Evolutionary conservation across 495 filamentous ascomycete species (phyloP), one percentile per base, ranked within the genome.

Genomic region (Penicillium lagena): DNA sequence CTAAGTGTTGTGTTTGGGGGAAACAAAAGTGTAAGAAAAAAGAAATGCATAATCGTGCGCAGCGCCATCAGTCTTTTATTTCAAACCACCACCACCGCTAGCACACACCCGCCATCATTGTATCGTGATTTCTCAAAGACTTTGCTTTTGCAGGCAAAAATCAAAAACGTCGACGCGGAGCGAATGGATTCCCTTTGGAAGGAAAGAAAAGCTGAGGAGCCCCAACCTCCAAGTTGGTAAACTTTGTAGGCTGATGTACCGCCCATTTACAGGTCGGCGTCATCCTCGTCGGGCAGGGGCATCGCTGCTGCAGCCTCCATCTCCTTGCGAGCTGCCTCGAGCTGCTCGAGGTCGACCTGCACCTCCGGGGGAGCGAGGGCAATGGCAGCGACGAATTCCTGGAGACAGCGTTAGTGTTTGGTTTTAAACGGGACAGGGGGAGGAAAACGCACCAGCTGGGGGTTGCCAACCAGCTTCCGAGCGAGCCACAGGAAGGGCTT

Each of bases 401-500:
- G 57, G 7, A 47, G 7, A 29, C 13, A 10, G 12, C 32, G 38
- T 45, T 44, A 50, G 55, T 49, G 47, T 37, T 34, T 40, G 36
- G 9, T 28, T 34, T 29, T 10, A n/a, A 9, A 28, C 35, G 17
- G 9, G 7, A 10, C 22, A 29, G 15, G 4, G 35, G 10, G 8
- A 12, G 31, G 31, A 43, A 33, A 44, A 77, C 87, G 56, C 77
- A 96, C 90, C 66, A 99, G 73, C 53, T 72, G 68, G 51, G 86
- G 79, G 78, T 99, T 96, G 66, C 93, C 94, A 49, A 96, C 94
- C 38, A 97, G 81, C 82, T 99, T 97, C 62, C 94, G 83, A 42
- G 93, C 94, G 57, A 99, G 85, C 94, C 94, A 99, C 50, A 99
- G 82, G 87, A 99, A 99, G 49, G 94, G 94, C 83, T 99, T 99